phyloP scores from a whole-genome alignment of 2,329 filamentous ascomycete species.

The Tolypocladium endophyticum region DNA sequence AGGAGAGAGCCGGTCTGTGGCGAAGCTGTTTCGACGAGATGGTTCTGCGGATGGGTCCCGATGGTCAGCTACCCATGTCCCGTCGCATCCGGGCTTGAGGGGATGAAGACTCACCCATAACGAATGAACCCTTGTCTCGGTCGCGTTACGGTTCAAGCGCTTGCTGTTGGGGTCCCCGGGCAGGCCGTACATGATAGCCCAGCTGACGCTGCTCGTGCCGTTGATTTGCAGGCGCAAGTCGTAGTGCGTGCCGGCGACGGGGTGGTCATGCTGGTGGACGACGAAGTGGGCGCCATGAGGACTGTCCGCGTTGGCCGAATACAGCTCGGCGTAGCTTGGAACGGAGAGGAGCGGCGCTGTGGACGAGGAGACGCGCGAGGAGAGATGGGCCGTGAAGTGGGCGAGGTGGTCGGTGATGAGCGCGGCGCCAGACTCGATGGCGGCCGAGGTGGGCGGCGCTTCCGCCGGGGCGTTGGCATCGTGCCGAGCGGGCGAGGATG shows the following conservation, averaged over 20 bases:
- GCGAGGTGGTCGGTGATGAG: conserved; percentile 26
- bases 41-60: conserved; percentile 32
- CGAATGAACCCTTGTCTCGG: conserved; percentile 51
- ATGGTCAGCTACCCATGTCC: not conserved
- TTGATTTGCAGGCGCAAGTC: conserved; percentile 63
- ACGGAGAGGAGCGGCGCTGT: conserved; percentile 22
- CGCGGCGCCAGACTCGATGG: conserved; percentile 29
- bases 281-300: conserved; percentile 46
- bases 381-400: conserved; percentile 25
- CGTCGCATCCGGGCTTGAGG: not conserved
- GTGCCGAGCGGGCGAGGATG: not conserved
- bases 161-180: conserved; percentile 46
- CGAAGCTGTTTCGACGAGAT: conserved; percentile 49
- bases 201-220: conserved; percentile 53
- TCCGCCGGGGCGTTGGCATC: not conserved
- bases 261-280: conserved; percentile 65
- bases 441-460: conserved; percentile 16
- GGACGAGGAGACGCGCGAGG: conserved; percentile 13
- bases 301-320: conserved; percentile 19
- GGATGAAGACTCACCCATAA: conserved; percentile 35
- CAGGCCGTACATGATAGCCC: conserved; percentile 53
- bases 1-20: conserved; percentile 44
- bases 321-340: conserved; percentile 24
- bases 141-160: conserved; percentile 46
- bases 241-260: conserved; percentile 57